Conservation (phyloP, 768 basidiomycete species). For the Pleurotus eryngii region DNA sequence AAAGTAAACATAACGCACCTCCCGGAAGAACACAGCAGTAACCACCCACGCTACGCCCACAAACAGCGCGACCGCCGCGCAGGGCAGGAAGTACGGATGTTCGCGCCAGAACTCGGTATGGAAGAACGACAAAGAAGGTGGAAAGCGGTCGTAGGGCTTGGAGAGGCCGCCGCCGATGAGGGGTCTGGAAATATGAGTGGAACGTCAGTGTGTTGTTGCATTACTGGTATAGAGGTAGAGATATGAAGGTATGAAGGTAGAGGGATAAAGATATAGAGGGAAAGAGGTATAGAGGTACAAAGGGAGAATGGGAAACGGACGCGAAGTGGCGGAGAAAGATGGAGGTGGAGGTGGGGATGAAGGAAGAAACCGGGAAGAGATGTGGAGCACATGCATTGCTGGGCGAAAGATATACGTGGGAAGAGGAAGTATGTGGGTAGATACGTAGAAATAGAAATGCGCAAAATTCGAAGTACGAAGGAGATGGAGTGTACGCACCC, state of each 20-base stretch:
- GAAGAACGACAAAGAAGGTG: constrained; percentile 38
- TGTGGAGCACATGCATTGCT: background rate
- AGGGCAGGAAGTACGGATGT: constrained; percentile 79
- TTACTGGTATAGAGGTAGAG: no score
- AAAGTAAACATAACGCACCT: constrained; percentile 26
- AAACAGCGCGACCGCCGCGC: constrained; percentile 36
- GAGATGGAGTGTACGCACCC: constrained; percentile 22
- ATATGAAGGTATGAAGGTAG: no score
- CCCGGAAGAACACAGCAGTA: constrained; percentile 36
- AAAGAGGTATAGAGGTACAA: no score
- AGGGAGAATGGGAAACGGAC: no score
- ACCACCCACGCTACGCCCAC: constrained; percentile 31
- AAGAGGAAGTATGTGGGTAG: no score
- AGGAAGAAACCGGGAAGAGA: constrained; percentile 10
- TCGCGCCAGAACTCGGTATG: constrained; percentile 16
- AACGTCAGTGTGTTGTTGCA: no score
- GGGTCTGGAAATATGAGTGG: constrained; percentile 36
- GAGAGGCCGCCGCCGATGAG: constrained; percentile 66
- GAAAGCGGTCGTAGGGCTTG: constrained; percentile 66
- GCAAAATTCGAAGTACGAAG: no score
- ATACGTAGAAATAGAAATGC: no score
- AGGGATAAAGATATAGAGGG: no score
- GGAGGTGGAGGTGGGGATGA: background rate
- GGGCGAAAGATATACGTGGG: no score
- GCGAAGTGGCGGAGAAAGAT: background rate